Evolutionary conservation across 2,329 filamentous ascomycete species (phyloP).

Genomic region (Diaporthe sp.): DNA sequence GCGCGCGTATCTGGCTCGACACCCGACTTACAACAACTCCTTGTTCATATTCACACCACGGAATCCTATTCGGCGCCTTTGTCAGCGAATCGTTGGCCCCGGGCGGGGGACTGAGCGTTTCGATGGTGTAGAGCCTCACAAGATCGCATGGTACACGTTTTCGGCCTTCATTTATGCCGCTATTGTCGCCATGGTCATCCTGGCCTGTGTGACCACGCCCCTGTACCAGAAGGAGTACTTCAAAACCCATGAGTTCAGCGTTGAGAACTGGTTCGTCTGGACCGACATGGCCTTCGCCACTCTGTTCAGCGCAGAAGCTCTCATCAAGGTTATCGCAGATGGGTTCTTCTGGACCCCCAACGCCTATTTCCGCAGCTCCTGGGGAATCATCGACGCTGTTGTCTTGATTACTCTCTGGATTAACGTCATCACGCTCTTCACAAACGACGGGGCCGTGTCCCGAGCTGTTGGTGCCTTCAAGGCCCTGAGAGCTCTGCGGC

Average conservation of each 20-base stretch:
- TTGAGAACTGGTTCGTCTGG: slow-evolving; percentile 94
- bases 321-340: slow-evolving; percentile 95
- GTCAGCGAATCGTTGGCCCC: slow-evolving; percentile 91
- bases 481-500: slow-evolving; percentile 88
- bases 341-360: slow-evolving; percentile 98
- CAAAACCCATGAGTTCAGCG: slow-evolving; percentile 66
- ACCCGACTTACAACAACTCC: slow-evolving; percentile 94
- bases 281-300: slow-evolving; percentile 91
- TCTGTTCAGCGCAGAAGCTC: slow-evolving; percentile 87
- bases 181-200: slow-evolving; percentile 97
- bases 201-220: slow-evolving; percentile 94
- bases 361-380: slow-evolving; percentile 95
- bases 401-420: slow-evolving; percentile 96
- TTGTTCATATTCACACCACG: slow-evolving; percentile 87
- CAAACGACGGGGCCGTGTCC: slow-evolving; percentile 86
- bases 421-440: slow-evolving; percentile 87
- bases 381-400: slow-evolving; percentile 95
- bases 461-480: slow-evolving; percentile 97
- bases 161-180: slow-evolving; percentile 94
- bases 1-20: slow-evolving; percentile 86
- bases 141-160: slow-evolving; percentile 91
- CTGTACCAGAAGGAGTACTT: slow-evolving; percentile 94
- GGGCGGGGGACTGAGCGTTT: slow-evolving; percentile 89
- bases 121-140: slow-evolving; percentile 91
- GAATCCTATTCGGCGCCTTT: slow-evolving; percentile 84